These are phyloP conservation scores for Fusarium staphyleae DNA, from an alignment of 2,329 filamentous ascomycete species.

Conservation along the genomic window DNA sequence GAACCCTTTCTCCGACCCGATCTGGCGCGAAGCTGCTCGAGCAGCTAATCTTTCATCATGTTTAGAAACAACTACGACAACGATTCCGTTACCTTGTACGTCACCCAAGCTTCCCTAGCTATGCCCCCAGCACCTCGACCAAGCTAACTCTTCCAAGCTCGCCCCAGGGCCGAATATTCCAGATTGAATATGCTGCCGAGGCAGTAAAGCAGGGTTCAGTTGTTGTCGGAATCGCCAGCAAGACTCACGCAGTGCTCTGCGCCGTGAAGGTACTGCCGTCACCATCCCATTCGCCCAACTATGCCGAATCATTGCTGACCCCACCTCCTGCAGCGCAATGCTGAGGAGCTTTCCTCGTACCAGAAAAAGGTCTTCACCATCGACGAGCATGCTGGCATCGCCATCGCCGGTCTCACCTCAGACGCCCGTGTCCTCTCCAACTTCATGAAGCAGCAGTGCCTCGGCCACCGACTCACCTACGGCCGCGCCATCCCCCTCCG, in stretches of 20 bases:
- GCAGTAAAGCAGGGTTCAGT: constrained; percentile 99
- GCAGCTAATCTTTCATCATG: constrained; percentile 62
- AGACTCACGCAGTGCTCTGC: constrained; percentile 95
- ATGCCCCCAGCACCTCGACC: constrained; percentile 24
- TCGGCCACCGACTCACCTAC: constrained; percentile 94
- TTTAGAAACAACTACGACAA: constrained; percentile 99
- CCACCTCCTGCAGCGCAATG: constrained; percentile 75
- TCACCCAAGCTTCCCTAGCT: constrained; percentile 39
- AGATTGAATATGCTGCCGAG: constrained; percentile 98
- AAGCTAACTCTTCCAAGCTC: constrained; percentile 68
- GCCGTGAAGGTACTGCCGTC: constrained; percentile 81
- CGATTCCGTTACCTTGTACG: constrained; percentile 98
- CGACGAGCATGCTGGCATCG: constrained; percentile 93
- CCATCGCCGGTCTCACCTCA: constrained; percentile 94
- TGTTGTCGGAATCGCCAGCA: constrained; percentile 95
- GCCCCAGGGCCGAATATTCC: constrained; percentile 98
- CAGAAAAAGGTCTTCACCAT: constrained; percentile 99
- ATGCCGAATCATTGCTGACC: constrained; percentile 14
- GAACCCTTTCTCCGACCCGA: constrained; percentile 10
- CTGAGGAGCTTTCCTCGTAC: constrained; percentile 99
- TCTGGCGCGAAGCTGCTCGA: constrained; percentile 31
- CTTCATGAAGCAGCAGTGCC: constrained; percentile 99
- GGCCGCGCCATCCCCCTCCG: constrained; percentile 91
- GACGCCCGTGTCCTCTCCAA: constrained; percentile 99
- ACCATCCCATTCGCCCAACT: constrained; percentile 10